Evolutionary conservation across 768 basidiomycete species (phyloP).

Genomic region (Mycena maculata): DNA sequence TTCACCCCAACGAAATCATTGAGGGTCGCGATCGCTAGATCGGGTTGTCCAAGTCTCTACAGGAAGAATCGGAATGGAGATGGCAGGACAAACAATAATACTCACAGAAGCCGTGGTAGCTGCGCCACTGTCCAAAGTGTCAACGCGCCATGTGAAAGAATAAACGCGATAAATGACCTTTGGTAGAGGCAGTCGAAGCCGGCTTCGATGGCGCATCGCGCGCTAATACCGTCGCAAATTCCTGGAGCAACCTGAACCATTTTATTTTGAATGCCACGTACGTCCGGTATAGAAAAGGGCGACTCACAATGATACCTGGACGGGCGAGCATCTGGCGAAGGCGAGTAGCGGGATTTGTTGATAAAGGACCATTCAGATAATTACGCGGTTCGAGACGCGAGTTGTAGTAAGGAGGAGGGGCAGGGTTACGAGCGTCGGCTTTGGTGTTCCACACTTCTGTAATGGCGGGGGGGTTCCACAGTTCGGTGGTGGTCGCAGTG

Average conservation of each 20-base stretch:
- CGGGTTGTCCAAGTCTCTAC: slow-evolving; percentile 57
- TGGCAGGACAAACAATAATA: too few species aligned
- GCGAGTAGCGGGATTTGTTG: slow-evolving; percentile 74
- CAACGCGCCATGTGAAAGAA: background rate
- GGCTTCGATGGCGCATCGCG: slow-evolving; percentile 82
- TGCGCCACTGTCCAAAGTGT: slow-evolving; percentile 62
- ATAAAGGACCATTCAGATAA: slow-evolving; percentile 76
- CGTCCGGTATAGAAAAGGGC: background rate
- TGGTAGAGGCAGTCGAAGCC: slow-evolving; percentile 86
- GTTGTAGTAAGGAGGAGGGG: slow-evolving; percentile 65
- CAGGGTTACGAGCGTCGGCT: background rate
- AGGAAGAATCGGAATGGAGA: background rate
- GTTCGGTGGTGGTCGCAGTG: background rate
- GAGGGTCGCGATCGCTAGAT: slow-evolving; percentile 65
- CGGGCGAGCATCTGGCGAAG: slow-evolving; percentile 77
- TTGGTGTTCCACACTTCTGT: background rate
- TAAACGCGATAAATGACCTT: too few species aligned
- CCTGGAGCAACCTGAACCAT: slow-evolving; percentile 73
- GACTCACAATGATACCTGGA: slow-evolving; percentile 79
- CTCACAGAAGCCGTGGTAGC: slow-evolving; percentile 78
- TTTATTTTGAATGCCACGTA: slow-evolving; percentile 1
- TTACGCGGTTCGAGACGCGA: slow-evolving; percentile 76
- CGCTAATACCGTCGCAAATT: slow-evolving; percentile 67
- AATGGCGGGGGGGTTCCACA: slow-evolving; percentile 10
- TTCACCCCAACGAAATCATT: slow-evolving; percentile 63